Evolutionary conservation across 495 filamentous ascomycete species (phyloP).

Genomic region (Daldinia caldariorum): DNA sequence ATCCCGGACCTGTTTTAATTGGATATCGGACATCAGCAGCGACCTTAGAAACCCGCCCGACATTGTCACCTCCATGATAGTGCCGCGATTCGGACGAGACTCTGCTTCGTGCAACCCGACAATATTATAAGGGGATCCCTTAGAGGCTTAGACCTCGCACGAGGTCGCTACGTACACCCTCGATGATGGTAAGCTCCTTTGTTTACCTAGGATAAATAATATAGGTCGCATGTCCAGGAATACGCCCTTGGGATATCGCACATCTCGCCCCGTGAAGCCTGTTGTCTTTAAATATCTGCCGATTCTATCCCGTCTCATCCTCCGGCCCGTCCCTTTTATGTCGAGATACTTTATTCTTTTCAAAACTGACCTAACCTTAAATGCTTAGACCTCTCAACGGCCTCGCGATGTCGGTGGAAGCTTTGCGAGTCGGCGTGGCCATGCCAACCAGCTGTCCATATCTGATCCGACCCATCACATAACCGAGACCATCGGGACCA

Average conservation of each 20-base stretch:
- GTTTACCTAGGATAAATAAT: slow-evolving; percentile 10
- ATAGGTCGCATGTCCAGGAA: slow-evolving; percentile 32
- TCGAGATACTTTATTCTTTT: neutral
- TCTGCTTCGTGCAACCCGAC: slow-evolving; percentile 48
- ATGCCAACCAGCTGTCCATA: slow-evolving; percentile 66
- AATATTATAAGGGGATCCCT: slow-evolving; percentile 45
- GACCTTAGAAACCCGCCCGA: slow-evolving; percentile 17
- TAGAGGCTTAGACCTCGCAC: slow-evolving; percentile 50
- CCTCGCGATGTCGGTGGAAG: slow-evolving; percentile 64
- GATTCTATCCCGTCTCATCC: neutral
- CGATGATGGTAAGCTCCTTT: slow-evolving; percentile 50
- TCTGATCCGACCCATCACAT: slow-evolving; percentile 86
- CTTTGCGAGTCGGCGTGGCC: slow-evolving; percentile 65
- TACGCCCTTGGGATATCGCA: slow-evolving; percentile 14
- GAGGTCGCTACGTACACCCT: slow-evolving; percentile 50
- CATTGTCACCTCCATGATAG: slow-evolving; percentile 52
- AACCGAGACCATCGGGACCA: slow-evolving; percentile 94
- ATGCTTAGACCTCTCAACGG: slow-evolving; percentile 62
- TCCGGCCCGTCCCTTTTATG: neutral
- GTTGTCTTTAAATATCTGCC: slow-evolving; percentile 6
- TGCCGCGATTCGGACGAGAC: slow-evolving; percentile 44
- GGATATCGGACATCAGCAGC: slow-evolving; percentile 27
- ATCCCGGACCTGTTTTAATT: slow-evolving; percentile 21
- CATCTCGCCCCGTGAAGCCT: slow-evolving; percentile 1
- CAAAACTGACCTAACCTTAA: slow-evolving; percentile 31